These are phyloP conservation scores for Xylariaceae sp. DNA, from an alignment of 2,329 filamentous ascomycete genomes.

Conservation along the genomic window DNA sequence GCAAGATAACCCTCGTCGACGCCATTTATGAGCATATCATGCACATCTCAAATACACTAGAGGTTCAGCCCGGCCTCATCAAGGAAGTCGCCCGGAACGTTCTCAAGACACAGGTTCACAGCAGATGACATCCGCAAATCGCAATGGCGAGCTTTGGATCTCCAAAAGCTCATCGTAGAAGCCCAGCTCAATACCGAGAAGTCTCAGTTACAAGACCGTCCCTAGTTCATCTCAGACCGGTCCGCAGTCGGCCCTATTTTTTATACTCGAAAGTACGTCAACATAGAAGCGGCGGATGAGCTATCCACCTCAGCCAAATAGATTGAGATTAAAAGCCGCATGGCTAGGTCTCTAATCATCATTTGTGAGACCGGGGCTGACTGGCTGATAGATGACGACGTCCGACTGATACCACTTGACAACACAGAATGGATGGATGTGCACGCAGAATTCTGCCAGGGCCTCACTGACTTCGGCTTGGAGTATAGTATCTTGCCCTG, in stretches of 20 bases:
- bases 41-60: neutral
- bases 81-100: constrained; percentile 16
- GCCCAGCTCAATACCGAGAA: constrained; percentile 10
- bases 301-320: constrained; percentile 1
- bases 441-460: constrained; percentile 6
- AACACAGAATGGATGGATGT: constrained; percentile 1
- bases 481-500: constrained; percentile 6
- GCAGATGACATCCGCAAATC: constrained; percentile 15
- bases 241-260: constrained; percentile 15
- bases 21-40: constrained; percentile 1
- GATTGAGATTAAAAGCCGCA: constrained; percentile 2
- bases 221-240: constrained; percentile 23
- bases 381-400: constrained; percentile 15
- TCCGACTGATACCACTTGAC: constrained; percentile 18
- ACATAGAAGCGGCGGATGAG: constrained; percentile 1
- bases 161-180: constrained; percentile 16
- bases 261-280: constrained; percentile 9
- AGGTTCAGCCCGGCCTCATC: neutral
- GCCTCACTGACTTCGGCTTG: neutral
- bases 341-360: constrained; percentile 13
- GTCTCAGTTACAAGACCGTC: neutral
- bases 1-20: constrained; percentile 17
- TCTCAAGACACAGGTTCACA: constrained; percentile 5
- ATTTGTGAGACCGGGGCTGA: constrained; percentile 17
- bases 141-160: neutral